These are phyloP conservation scores for Clausena lansium DNA, from an alignment of 345 rosid genomes.

Conservation along the genomic window DNA sequence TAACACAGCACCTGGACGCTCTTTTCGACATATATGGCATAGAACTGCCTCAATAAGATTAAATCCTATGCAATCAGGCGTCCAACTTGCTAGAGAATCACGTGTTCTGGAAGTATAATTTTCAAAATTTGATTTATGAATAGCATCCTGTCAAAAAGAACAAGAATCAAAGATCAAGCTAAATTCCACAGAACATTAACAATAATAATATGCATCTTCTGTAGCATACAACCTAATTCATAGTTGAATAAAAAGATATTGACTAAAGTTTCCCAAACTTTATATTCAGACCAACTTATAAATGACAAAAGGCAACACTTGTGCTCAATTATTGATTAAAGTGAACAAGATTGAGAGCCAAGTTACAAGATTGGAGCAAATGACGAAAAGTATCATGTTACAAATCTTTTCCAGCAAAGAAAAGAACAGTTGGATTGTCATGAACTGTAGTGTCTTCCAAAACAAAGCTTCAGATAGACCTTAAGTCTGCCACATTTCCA, in stretches of 20 bases:
- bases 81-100: constrained; percentile 88
- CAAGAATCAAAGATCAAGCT: not conserved
- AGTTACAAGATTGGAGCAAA: not conserved
- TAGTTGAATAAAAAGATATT: not conserved
- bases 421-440: not conserved
- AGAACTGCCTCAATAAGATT: constrained; percentile 93
- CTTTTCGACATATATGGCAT: constrained; percentile 95
- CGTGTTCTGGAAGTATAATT: constrained; percentile 77
- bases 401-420: not conserved
- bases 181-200: not conserved
- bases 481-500: too few species aligned
- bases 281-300: not conserved
- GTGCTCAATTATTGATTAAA: not conserved
- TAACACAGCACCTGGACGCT: constrained; percentile 86
- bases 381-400: not conserved
- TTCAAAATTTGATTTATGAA: constrained; percentile 80
- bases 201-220: not conserved
- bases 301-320: not conserved
- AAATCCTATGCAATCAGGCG: constrained; percentile 92
- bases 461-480: too few species aligned
- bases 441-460: not conserved
- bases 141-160: constrained; percentile 73
- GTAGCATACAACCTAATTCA: not conserved
- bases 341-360: not conserved
- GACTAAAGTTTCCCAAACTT: not conserved